Conservation (phyloP, 2,329 filamentous ascomycete genomes). For the Cladosporium sp. region DNA sequence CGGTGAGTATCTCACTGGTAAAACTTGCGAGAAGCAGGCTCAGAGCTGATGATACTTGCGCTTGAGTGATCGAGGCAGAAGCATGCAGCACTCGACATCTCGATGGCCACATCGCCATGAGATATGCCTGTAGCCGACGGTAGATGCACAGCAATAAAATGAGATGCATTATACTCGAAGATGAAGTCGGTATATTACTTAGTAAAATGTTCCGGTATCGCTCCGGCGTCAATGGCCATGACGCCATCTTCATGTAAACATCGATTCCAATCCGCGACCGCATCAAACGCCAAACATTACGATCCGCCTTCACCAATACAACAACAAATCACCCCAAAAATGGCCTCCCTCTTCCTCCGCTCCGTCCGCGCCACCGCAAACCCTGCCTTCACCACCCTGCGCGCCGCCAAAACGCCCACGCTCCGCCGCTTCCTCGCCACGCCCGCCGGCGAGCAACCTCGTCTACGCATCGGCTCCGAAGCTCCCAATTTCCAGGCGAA, state of each 20-base stretch:
- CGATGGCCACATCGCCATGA: neutral
- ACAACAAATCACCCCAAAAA: neutral
- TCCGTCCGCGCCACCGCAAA: slow-evolving; percentile 10
- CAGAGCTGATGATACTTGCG: neutral
- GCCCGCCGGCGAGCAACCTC: slow-evolving; percentile 36
- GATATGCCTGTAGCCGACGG: neutral
- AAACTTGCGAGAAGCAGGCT: neutral
- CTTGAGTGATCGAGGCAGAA: neutral
- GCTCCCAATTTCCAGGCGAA: slow-evolving; percentile 84
- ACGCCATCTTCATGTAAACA: slow-evolving; percentile 11
- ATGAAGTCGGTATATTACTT: neutral
- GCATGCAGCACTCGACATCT: neutral
- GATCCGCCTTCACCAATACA: neutral
- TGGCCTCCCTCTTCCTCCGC: slow-evolving; percentile 16
- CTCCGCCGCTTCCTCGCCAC: slow-evolving; percentile 33
- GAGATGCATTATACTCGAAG: neutral
- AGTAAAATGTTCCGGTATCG: neutral
- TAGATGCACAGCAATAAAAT: neutral
- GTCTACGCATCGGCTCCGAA: slow-evolving; percentile 48
- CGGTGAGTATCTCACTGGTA: neutral
- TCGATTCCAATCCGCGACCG: neutral
- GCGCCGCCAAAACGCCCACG: slow-evolving; percentile 5
- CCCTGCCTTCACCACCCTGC: slow-evolving; percentile 11
- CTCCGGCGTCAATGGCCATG: neutral
- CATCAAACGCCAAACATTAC: neutral